These are phyloP conservation scores for Rubus parviflorus DNA, from an alignment of 306 rosid genomes.

Conservation along the genomic window DNA sequence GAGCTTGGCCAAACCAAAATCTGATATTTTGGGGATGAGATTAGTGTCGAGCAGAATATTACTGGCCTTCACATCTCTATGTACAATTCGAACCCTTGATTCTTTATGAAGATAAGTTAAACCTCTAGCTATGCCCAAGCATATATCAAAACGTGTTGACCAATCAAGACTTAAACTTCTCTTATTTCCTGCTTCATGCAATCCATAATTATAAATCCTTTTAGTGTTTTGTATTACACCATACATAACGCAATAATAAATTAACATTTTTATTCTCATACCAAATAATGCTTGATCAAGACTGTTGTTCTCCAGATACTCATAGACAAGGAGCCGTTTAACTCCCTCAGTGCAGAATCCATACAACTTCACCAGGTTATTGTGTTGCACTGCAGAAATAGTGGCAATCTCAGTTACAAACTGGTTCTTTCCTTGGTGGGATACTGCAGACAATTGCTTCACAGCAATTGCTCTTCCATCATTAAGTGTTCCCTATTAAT, in stretches of 20 bases:
- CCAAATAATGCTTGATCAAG: slow-evolving; percentile 87
- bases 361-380: slow-evolving; percentile 67
- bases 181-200: slow-evolving; percentile 37
- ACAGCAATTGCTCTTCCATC: slow-evolving; percentile 82
- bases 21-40: slow-evolving; percentile 74
- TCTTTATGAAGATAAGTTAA: slow-evolving; percentile 75
- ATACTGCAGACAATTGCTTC: slow-evolving; percentile 69
- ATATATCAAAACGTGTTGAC: slow-evolving; percentile 67
- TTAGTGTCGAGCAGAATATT: slow-evolving; percentile 65
- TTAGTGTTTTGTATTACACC: not conserved
- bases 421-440: slow-evolving; percentile 80
- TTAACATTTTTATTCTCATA: slow-evolving; percentile 29
- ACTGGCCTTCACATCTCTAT: slow-evolving; percentile 80
- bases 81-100: slow-evolving; percentile 67
- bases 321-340: slow-evolving; percentile 69
- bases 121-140: slow-evolving; percentile 73
- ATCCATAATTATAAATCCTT: not conserved
- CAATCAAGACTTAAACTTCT: slow-evolving; percentile 45
- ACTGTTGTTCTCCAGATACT: slow-evolving; percentile 75
- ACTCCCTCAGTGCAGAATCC: slow-evolving; percentile 77
- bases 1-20: slow-evolving; percentile 75
- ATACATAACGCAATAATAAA: slow-evolving; percentile 2
- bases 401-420: slow-evolving; percentile 82
- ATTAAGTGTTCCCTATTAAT: slow-evolving; percentile 56
- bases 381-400: slow-evolving; percentile 79